Evolutionary conservation across 1,284 basidiomycete genomes (phyloP), one percentile per base, ranked within the genome.

Genomic region (Waitea zeae): DNA sequence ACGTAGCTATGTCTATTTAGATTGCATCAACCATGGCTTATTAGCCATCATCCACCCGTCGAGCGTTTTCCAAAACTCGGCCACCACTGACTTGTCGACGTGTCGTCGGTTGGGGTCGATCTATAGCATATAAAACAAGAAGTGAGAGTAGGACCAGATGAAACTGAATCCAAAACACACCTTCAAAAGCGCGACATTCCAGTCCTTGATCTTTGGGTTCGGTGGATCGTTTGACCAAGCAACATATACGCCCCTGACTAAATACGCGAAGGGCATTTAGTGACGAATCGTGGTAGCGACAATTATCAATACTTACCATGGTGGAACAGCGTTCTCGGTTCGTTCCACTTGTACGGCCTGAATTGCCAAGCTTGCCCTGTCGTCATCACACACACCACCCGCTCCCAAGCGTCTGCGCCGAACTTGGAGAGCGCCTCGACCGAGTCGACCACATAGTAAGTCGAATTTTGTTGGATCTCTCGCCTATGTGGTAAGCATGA

Each of bases 351-450:
- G 60, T 97, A 98, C 19, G 82, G 78, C 43, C 81, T 71, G 59
- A 98, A 98, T 53, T 97, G 93, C 93, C 93, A 98, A 33, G 80
- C 77, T 47, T 97, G 93, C 2, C 93, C 93, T 0, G 89, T 97
- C 1, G 93, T 97, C 67, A 96, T 80, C 9, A 98, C 93, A 44
- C 88, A 93, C 3, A 96, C 78, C 4, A 98, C 95, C 17, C 93
- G 70, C 40, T 93, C 87, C 89, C 89, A 93, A 4, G 87, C 80
- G 42, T 92, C 88, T 19, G 76, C 64, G 1, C 88, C 89, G 45
- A 96, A 87, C 53, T 95, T 92, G 31, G 72, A 69, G 29, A 97
- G 61, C 1, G 90, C 89, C 48, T 98, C 93, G 0, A 86, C 83
- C 22, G 78, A 80, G 56, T 98, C 92, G 11, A 98, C 83, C 3